Base-by-base conservation (phyloP, 139 green algal genomes). In the Chlamydomonas asymmetrica region DNA sequence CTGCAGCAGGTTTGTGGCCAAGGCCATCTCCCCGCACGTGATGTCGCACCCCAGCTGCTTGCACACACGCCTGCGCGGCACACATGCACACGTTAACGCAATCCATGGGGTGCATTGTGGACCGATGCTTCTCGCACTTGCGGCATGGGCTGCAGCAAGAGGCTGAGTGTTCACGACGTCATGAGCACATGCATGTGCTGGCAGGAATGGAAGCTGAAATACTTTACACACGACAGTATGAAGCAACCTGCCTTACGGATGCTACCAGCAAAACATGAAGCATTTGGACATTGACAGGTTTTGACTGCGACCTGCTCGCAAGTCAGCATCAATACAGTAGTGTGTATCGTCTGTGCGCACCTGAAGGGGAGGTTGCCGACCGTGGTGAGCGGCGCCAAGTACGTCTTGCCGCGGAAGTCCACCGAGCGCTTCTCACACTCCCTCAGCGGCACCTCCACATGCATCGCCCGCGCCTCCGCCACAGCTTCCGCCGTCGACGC, bases 321-420 rank as follows among this genome's bases (percentile, higher is more conserved):
- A n/a, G n/a, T n/a, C n/a, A n/a, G n/a, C n/a, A n/a, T n/a, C n/a
- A n/a, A n/a, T n/a, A n/a, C n/a, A n/a, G n/a, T n/a, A n/a, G n/a
- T n/a, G n/a, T n/a, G n/a, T n/a, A n/a, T n/a, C n/a, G n/a, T n/a
- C n/a, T n/a, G n/a, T 23, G 9, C 52, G 0, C 68, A 80, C 41
- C 80, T 85, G 84, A 98, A 99, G 27, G 95, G 95, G 60, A 99
- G 90, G 88, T 99, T 99, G 76, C 95, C 95, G 29, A 96, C 92
- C 7, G 96, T 99, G 13, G 96, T 99, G 22, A 99, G 84, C 10
- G 96, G 96, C 5, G 96, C 96, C 39, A 99, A 85, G 74, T 97
- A 97, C 10, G 90, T 83, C 86, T 98, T 98, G 27, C 88, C 91
- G 5, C 84, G 64, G 37, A 98, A 92, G 80, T 98, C 93, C 20